Percentiles rank a stretch among this genome's conserved stretches.
Evolutionary conservation across 495 filamentous ascomycete genomes (phyloP).

Genomic region (Tuber melanosporum): DNA sequence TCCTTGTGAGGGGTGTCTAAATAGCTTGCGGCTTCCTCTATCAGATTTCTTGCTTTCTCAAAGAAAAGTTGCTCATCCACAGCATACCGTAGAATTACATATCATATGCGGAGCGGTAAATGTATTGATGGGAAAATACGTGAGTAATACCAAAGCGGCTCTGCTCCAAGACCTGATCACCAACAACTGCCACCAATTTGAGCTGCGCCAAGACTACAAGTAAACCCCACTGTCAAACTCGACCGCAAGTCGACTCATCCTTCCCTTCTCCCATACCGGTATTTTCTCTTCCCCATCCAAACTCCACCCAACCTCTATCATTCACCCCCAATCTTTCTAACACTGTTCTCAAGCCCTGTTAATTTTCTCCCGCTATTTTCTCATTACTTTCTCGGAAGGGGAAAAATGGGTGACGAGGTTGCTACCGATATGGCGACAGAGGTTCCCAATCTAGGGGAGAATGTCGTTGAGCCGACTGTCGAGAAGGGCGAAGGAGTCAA

Average conservation of each 20-base stretch:
- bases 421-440: not conserved
- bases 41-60: too few species aligned
- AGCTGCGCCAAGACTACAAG: not conserved
- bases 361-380: not conserved
- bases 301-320: not conserved
- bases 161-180: not conserved
- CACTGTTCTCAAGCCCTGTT: not conserved
- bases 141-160: not conserved
- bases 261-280: not conserved
- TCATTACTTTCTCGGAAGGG: not conserved
- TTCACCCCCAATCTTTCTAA: not conserved
- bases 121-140: too few species aligned
- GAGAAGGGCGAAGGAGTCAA: slow-evolving; percentile 1
- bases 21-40: too few species aligned
- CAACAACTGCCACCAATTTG: not conserved
- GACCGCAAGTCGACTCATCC: not conserved
- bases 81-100: too few species aligned
- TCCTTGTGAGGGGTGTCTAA: too few species aligned
- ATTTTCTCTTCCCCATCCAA: not conserved
- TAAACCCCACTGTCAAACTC: not conserved
- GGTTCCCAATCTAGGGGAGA: too few species aligned
- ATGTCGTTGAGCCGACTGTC: not conserved
- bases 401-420: not conserved
- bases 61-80: too few species aligned
- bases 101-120: too few species aligned